Base-by-base conservation (phyloP, 768 basidiomycete genomes). In the Suillus bovinus region DNA sequence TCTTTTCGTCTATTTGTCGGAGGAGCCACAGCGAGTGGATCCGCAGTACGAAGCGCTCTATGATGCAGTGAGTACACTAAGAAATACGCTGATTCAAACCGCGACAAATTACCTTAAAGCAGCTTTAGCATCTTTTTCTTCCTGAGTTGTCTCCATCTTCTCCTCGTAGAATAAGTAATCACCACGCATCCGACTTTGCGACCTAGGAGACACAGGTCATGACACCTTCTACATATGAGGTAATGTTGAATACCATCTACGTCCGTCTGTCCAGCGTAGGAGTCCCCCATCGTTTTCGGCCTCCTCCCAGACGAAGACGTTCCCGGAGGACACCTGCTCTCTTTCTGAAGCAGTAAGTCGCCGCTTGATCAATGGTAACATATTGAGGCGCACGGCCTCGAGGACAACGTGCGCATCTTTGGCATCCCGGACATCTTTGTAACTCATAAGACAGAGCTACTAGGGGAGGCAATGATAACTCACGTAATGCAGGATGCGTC, bases 281-380 rank as follows among this genome's bases (percentile, higher is more conserved):
- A 74, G 59, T 8, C 85, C 86, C 55, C 87, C 88, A 55, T 90
- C 90, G 58, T 83, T 80, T 66, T 89, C 90, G 4, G 89, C 88
- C 72, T 93, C 91, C 68, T 93, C 90, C 91, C 91, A 93, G 42
- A 93, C 91, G 67, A 91, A 93, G 46, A 93, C 83, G 63, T 91
- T 89, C 2, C 91, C 91, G 57, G 89, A 89, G 42, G 71, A 71
- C 5, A 93, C 78, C 46, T 87, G 84, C 38, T 90, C 89, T 49
- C 90, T 79, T 70, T 93, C 90, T 62, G 77, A 84, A 4, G 86
- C 79, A 14, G 86, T 82, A n/a, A 93, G 78, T 10, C 90, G 84
- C 22, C 89, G 84, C 62, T 82, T 87, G 64, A 91, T 85, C 58
- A 93, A 77, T 7, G 91, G 90, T 36, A 92, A 77, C 44, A 88